phyloP scores from a whole-genome alignment of 768 basidiomycete species.

The Phylloporus arenicola region DNA sequence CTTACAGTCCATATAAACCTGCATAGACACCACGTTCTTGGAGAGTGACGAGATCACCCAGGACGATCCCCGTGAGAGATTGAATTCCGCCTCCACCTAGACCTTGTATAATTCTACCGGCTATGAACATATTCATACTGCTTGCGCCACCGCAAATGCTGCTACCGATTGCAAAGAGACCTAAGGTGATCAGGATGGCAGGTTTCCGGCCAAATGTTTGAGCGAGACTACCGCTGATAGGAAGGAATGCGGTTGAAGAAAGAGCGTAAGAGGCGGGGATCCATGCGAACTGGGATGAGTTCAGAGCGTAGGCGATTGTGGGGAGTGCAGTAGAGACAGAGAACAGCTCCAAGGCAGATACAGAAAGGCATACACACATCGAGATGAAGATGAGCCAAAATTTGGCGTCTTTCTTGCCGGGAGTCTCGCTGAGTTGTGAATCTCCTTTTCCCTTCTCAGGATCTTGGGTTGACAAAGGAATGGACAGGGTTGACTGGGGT shows the following conservation, averaged over 20 bases:
- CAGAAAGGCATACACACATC: slow-evolving; percentile 19
- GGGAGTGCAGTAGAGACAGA: slow-evolving; percentile 31
- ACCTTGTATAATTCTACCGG: slow-evolving; percentile 29
- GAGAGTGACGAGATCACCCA: slow-evolving; percentile 39
- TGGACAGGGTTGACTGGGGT: too few species aligned
- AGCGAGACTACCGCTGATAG: slow-evolving; percentile 30
- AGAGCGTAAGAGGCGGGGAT: slow-evolving; percentile 34
- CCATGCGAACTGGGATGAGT: slow-evolving; percentile 30
- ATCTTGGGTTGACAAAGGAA: too few species aligned
- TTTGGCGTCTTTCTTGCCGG: too few species aligned
- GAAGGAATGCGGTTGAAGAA: slow-evolving; percentile 34
- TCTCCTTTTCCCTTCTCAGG: too few species aligned
- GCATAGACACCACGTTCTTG: slow-evolving; percentile 35
- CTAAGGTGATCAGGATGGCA: slow-evolving; percentile 18
- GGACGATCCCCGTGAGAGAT: slow-evolving; percentile 33
- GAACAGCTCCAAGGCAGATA: slow-evolving; percentile 25
- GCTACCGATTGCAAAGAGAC: slow-evolving; percentile 31
- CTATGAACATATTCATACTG: slow-evolving; percentile 19
- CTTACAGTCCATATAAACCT: slow-evolving; percentile 22
- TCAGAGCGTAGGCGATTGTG: slow-evolving; percentile 27
- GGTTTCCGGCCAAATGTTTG: slow-evolving; percentile 28
- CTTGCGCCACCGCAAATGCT: slow-evolving; percentile 30
- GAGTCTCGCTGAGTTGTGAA: too few species aligned
- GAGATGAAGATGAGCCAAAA: slow-evolving; percentile 28
- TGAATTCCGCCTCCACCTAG: slow-evolving; percentile 34